A percentile compares a stretch with the other conserved stretches of the same genome.
phyloP scores from a whole-genome alignment of 257 asterid genomes.

The Echites panduratus region DNA sequence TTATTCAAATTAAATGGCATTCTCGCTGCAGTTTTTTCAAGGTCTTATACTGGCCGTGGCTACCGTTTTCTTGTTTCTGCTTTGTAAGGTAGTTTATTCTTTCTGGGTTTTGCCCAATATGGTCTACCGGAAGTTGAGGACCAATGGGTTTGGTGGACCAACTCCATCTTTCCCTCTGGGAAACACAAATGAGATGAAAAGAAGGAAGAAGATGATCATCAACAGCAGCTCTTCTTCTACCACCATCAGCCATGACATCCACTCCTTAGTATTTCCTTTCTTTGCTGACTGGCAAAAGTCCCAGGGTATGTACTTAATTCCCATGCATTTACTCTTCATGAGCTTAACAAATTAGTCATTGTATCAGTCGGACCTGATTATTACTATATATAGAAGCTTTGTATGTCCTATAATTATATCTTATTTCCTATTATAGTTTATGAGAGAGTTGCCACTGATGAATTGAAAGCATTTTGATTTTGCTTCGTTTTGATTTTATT shows the following conservation, averaged over 20 bases:
- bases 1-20: conserved; percentile 12
- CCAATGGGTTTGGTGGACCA: conserved; percentile 85
- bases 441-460: not conserved
- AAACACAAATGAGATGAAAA: conserved; percentile 53
- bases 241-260: conserved; percentile 51
- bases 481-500: not conserved
- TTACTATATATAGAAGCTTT: too few relatives aligned
- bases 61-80: conserved; percentile 20
- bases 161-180: conserved; percentile 76
- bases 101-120: conserved; percentile 59
- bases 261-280: conserved; percentile 58
- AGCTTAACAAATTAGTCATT: not conserved
- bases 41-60: conserved; percentile 16
- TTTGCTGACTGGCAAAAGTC: conserved; percentile 67
- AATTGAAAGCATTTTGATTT: not conserved
- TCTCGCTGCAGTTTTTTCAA: conserved; percentile 16
- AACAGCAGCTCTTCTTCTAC: conserved; percentile 5
- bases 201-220: conserved; percentile 4
- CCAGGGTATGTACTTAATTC: conserved; percentile 46
- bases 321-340: not conserved
- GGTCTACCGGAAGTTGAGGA: conserved; percentile 37
- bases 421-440: too few relatives aligned
- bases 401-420: not conserved
- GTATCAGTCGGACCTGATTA: too few relatives aligned
- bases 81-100: conserved; percentile 28